phyloP scores from a whole-genome alignment of 2,329 filamentous ascomycete species.

The Epichloe baconii region DNA sequence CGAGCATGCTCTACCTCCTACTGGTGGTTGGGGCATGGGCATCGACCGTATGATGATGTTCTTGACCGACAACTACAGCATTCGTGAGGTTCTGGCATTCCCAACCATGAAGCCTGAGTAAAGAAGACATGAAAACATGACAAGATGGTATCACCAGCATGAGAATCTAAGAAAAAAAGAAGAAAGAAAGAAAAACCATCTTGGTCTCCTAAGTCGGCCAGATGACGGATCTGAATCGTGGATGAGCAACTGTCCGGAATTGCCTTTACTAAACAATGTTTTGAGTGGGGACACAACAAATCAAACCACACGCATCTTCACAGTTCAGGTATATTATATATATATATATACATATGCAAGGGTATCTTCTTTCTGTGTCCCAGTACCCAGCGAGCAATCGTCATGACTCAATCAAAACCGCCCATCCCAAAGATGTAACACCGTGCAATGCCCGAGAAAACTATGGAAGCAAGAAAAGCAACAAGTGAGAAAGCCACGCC shows the following conservation, averaged over 20 bases:
- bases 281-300: neutral
- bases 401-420: slow-evolving; percentile 1
- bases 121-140: too few relatives aligned
- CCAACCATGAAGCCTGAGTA: slow-evolving; percentile 75
- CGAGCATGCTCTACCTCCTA: slow-evolving; percentile 84
- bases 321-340: neutral
- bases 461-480: neutral
- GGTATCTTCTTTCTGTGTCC: slow-evolving; percentile 8
- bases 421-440: slow-evolving; percentile 7
- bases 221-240: too few relatives aligned
- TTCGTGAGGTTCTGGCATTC: slow-evolving; percentile 93
- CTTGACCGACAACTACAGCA: slow-evolving; percentile 83
- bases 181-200: neutral
- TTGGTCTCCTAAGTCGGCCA: too few relatives aligned
- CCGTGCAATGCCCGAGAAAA: slow-evolving; percentile 14
- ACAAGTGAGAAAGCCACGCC: neutral
- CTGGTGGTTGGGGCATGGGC: slow-evolving; percentile 92
- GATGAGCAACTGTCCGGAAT: too few relatives aligned
- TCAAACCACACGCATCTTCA: neutral
- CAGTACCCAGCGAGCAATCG: slow-evolving; percentile 1
- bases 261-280: too few relatives aligned
- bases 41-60: slow-evolving; percentile 94
- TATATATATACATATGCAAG: slow-evolving; percentile 1
- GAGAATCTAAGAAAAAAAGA: neutral
- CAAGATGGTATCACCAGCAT: neutral